Conservation (phyloP, 139 green algal genomes). For the Parachlorella kessleri region DNA sequence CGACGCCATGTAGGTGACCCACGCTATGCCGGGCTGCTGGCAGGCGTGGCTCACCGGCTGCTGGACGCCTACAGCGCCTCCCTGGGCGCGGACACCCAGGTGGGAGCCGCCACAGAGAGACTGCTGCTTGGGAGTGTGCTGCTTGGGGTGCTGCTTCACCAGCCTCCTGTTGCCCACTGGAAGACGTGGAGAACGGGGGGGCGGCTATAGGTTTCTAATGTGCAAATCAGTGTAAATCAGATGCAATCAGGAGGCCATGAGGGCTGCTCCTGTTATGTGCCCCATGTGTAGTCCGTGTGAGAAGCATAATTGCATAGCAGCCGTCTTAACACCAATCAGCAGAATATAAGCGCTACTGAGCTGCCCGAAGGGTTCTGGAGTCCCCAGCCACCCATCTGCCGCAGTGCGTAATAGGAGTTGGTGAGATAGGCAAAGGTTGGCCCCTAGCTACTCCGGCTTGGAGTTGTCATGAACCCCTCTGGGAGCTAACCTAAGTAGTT, state of each 20-base stretch:
- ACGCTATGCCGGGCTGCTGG: conserved; percentile 56
- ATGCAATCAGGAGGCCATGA: no score
- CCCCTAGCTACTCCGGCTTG: conserved; percentile 2
- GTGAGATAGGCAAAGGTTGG: not conserved
- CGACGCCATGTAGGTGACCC: conserved; percentile 53
- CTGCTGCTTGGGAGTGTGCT: no score
- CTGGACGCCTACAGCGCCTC: conserved; percentile 69
- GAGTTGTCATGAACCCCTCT: no score
- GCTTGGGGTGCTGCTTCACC: not conserved
- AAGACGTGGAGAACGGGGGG: not conserved
- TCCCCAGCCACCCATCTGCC: not conserved
- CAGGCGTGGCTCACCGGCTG: conserved; percentile 59
- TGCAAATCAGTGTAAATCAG: no score
- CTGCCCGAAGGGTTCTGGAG: not conserved
- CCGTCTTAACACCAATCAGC: no score
- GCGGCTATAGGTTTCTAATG: no score
- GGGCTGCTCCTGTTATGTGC: no score
- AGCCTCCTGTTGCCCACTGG: no score
- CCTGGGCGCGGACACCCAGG: conserved; percentile 26
- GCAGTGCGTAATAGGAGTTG: not conserved
- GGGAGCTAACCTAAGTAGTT: no score
- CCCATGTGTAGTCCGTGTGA: no score
- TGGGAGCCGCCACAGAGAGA: no score
- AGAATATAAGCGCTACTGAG: not conserved
- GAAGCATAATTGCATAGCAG: not conserved